Conservation (phyloP, 805 yeast species). For the Yarrowia sp. region DNA sequence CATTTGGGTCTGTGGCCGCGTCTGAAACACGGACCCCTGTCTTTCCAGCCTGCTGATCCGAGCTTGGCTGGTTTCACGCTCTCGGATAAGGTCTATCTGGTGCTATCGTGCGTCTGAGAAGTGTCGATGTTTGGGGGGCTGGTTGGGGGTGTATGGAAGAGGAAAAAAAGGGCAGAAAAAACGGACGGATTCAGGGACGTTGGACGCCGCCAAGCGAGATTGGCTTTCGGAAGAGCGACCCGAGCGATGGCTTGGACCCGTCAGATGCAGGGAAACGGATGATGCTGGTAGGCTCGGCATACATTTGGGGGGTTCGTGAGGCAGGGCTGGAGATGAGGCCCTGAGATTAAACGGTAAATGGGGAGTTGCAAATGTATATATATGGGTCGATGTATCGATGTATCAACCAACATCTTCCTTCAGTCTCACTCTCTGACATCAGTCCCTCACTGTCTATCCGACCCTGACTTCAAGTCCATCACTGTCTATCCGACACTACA, state of each 20-base stretch:
- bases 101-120: slow-evolving; percentile 1
- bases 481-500: neutral
- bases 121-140: neutral
- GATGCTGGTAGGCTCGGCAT: neutral
- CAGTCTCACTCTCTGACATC: neutral
- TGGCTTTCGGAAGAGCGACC: neutral
- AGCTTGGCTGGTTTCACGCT: neutral
- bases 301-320: neutral
- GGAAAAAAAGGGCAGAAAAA: slow-evolving; percentile 8
- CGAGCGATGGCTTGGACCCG: neutral
- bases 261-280: neutral
- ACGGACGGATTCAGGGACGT: neutral
- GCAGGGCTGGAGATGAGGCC: neutral
- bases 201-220: neutral
- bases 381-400: neutral
- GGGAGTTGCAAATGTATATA: slow-evolving; percentile 10
- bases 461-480: neutral
- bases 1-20: no score
- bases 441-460: neutral
- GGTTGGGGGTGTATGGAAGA: neutral
- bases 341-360: no score
- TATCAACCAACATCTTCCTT: no score
- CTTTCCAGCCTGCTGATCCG: no score
- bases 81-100: neutral
- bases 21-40: no score